Evolutionary conservation across 176 grass and related monocot genomes (phyloP).

Genomic region (Hordeum marinum): DNA sequence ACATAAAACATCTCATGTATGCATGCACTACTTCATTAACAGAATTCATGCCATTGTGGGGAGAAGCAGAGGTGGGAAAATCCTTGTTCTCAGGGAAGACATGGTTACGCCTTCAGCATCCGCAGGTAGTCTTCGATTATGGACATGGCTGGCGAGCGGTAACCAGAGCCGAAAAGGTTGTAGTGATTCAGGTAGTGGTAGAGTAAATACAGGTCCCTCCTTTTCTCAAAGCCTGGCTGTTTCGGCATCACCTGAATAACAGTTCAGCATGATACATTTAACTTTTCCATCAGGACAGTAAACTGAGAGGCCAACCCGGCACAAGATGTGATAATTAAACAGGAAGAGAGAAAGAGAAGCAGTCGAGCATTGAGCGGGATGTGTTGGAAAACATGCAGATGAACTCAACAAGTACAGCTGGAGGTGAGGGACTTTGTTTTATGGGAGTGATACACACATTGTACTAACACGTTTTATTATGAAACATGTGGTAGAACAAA

Average conservation of each 20-base stretch:
- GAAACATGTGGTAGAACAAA: neutral
- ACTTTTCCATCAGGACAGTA: neutral
- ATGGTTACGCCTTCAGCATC: conserved; percentile 41
- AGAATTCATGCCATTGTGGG: neutral
- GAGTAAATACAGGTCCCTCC: conserved; percentile 62
- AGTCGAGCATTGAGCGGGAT: neutral
- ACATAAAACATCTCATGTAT: neutral
- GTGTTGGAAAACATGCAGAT: too few species aligned
- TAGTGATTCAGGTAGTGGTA: conserved; percentile 91
- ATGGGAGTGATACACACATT: neutral
- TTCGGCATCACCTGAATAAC: conserved; percentile 64
- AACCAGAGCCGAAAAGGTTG: conserved; percentile 81
- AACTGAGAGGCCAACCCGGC: neutral
- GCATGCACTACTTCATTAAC: neutral
- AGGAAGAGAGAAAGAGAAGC: neutral
- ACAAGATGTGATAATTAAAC: neutral
- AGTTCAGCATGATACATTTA: neutral
- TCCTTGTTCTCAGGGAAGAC: neutral
- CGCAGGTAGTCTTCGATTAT: conserved; percentile 66
- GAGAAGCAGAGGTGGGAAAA: conserved; percentile 6
- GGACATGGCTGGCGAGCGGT: conserved; percentile 59
- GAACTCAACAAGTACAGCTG: neutral
- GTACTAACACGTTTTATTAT: neutral
- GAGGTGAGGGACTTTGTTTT: neutral
- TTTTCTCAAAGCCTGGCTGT: conserved; percentile 66